phyloP scores from a whole-genome alignment of 192 early-diverging fungal species.

The Chytriomyces confervae region DNA sequence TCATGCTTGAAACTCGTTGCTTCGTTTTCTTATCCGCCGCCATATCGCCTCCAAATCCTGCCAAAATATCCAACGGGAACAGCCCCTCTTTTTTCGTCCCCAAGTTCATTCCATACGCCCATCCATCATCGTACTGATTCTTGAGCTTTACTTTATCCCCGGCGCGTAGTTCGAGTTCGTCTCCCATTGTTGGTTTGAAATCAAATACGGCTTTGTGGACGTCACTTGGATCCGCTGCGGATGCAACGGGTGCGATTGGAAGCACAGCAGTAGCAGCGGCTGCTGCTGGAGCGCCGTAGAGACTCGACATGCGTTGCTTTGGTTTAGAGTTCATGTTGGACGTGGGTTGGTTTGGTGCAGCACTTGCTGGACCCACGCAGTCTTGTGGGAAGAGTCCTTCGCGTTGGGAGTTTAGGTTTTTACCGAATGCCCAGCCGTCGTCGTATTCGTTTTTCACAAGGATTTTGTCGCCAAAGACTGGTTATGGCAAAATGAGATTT shows the following conservation, averaged over 20 bases:
- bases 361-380: background rate
- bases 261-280: too few species aligned
- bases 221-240: background rate
- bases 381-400: constrained; percentile 25
- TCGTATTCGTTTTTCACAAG: constrained; percentile 20
- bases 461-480: constrained; percentile 23
- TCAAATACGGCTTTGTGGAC: constrained; percentile 13
- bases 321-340: constrained; percentile 12
- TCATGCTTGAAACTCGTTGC: constrained; percentile 15
- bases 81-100: constrained; percentile 15
- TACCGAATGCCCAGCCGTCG: constrained; percentile 24
- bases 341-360: background rate
- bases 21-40: constrained; percentile 11
- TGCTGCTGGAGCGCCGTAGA: constrained; percentile 9
- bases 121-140: constrained; percentile 25
- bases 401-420: background rate
- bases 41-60: background rate
- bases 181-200: constrained; percentile 21
- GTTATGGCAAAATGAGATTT: background rate
- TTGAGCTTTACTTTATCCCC: constrained; percentile 22
- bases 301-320: constrained; percentile 13
- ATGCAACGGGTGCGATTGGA: background rate
- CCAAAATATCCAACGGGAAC: constrained; percentile 8
- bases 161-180: constrained; percentile 31
- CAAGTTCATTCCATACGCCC: constrained; percentile 25